These are phyloP conservation scores for Ceratobasidium sp. DNA, from an alignment of 1,284 basidiomycete genomes.

Conservation along the genomic window DNA sequence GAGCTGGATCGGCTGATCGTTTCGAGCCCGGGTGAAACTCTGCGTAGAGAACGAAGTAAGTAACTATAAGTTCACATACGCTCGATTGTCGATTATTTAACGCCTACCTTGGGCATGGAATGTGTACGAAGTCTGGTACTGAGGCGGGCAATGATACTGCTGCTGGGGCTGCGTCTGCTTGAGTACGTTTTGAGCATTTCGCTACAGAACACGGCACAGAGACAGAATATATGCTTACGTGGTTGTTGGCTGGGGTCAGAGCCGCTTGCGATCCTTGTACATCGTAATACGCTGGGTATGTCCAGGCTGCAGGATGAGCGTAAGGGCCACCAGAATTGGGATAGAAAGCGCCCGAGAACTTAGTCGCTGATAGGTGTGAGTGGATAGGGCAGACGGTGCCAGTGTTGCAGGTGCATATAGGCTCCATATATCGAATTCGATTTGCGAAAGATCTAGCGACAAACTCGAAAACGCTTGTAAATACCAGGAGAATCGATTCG, in stretches of 20 bases:
- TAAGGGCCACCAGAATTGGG: neutral
- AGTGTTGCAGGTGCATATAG: neutral
- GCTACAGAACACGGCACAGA: neutral
- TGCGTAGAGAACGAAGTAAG: neutral
- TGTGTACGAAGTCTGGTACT: conserved; percentile 5
- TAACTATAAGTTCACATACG: neutral
- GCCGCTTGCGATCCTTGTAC: neutral
- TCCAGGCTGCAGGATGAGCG: neutral
- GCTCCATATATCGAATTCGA: neutral
- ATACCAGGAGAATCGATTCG: no score
- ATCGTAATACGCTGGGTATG: neutral
- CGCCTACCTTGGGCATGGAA: neutral
- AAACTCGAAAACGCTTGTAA: neutral
- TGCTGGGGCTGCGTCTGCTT: neutral
- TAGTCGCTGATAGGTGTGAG: neutral
- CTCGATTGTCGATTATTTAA: neutral
- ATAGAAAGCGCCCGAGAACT: neutral
- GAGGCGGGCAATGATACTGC: neutral
- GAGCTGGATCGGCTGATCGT: neutral
- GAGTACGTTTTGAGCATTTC: neutral
- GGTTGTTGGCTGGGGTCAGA: neutral
- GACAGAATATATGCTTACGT: neutral
- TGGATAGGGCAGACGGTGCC: neutral
- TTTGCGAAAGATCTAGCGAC: neutral
- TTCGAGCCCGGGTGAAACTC: neutral